A percentile compares a stretch with the other conserved stretches of the same genome.
Evolutionary conservation across 73 alveolate species (phyloP).

Genomic region (Paramecium caudatum): DNA sequence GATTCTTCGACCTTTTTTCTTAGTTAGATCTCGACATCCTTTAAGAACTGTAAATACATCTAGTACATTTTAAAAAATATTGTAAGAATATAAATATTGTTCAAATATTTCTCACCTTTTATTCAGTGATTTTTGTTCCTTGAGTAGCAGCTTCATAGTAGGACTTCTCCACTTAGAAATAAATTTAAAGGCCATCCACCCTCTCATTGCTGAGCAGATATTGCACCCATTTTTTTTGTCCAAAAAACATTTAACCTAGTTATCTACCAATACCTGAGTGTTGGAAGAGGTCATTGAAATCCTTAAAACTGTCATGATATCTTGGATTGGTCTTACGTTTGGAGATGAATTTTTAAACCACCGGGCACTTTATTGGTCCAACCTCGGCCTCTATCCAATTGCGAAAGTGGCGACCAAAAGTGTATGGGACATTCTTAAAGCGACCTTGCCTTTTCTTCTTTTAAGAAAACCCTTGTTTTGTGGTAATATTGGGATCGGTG

Average conservation of each 20-base stretch:
- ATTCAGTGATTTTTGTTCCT: conserved; percentile 31
- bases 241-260: conserved; percentile 47
- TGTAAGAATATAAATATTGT: background rate
- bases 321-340: conserved; percentile 53
- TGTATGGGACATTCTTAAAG: conserved; percentile 44
- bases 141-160: conserved; percentile 19
- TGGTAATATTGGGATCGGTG: conserved; percentile 48
- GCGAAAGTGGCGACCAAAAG: conserved; percentile 41
- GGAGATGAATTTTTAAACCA: conserved; percentile 24
- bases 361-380: background rate
- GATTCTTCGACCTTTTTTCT: conserved; percentile 1
- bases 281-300: conserved; percentile 56
- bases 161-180: conserved; percentile 18
- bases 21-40: conserved; percentile 1
- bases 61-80: conserved; percentile 12
- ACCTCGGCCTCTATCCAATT: conserved; percentile 40
- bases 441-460: conserved; percentile 37
- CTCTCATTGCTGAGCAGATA: conserved; percentile 38
- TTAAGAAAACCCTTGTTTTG: background rate
- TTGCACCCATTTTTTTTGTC: conserved; percentile 7
- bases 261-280: conserved; percentile 39
- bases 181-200: conserved; percentile 4
- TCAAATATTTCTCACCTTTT: conserved; percentile 69
- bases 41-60: background rate
- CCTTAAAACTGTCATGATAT: conserved; percentile 45